Base-by-base conservation (phyloP, 176 grass and related monocot species). In the Eragrostis nindensis region DNA sequence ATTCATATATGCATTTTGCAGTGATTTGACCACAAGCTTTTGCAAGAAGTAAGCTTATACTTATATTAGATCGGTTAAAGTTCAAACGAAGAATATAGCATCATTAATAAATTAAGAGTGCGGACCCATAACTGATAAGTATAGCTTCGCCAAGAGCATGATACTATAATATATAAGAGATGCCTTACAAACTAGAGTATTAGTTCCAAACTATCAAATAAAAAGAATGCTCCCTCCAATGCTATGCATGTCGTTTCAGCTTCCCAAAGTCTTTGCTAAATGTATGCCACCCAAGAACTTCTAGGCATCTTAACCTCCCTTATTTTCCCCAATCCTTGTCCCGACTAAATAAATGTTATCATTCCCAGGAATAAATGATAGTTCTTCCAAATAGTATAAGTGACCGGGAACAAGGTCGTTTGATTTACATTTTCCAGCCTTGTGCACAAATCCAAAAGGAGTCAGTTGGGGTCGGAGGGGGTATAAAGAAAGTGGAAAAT, bases 181-280 rank as follows among this genome's bases (percentile, higher is more conserved):
- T 50, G 17, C n/a, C 38, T 66, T 84, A 50, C 44, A 19, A 59
- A 74, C 32, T 21, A 74, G 17, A 14, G 1, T 1, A 4, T 71
- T 71, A 81, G 19, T 22, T 76, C 59, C 46, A 49, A 70, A 80
- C 39, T 85, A 41, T 27, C 57, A 64, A 32, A 71, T 66, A 71
- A 81, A 46, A 3, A 53, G 46, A 41, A 76, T 41, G 32, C 22
- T 76, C 55, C n/a, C 8, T 24, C 0, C 0, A 8, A 24, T 59
- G 21, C n/a, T 24, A 59, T 59, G 55, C 24, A 25, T 59, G 24
- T 59, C 22, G 10, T n/a, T 59, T 59, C 24, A 59, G 3, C n/a
- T 59, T 59, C n/a, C 55, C 11, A 2, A 59, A 25, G 8, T 57
- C 8, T 59, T 59, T 59, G 55, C 55, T 59, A 59, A 21, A 56